Base-by-base conservation (phyloP, 352 stramenopile genomes). In the Phytophthora meadii region DNA sequence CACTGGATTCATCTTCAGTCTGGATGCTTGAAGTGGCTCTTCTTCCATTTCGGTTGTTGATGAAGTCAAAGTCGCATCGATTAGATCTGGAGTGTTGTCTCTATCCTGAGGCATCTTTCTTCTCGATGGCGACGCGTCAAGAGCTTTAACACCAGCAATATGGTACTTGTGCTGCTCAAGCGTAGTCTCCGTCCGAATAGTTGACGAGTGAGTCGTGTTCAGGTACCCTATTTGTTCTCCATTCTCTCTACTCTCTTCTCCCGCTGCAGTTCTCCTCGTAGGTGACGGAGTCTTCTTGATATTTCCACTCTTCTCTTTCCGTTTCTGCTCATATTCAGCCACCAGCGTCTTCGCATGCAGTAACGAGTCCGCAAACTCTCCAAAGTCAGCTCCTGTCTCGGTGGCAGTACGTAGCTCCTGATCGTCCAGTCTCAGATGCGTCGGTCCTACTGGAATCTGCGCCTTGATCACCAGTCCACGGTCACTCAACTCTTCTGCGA, bases 371-470 rank as follows among this genome's bases (percentile, higher is more conserved):
- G 60, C 68, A 45, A 93, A 81, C 6, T 72, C 63, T 0, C 81
- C 84, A 58, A 89, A 90, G 11, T 65, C 62, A 1, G 42, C n/a
- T 0, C 40, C 34, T 3, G 52, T 14, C 0, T 66, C 50, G 17
- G 8, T 40, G 24, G 49, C 56, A 12, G 48, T 15, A 5, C 24
- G 47, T 0, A 92, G 44, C 44, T 93, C 82, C 1, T 69, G 19
- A 0, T 70, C 39, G 19, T 87, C 72, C 5, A 94, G 59, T 9
- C 61, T 60, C 34, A 93, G 64, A 40, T 78, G 77, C 3, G 86
- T 88, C 2, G 84, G 81, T 1, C 84, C 86, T 37, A 94, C 76
- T 1, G 86, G 86, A 50, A 93, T 87, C 56, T 94, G 86, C 10
- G 81, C 79, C 41, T 88, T 90, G 22, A 92, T 51, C 17, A 91